Evolutionary conservation across 176 grass and related monocot species (phyloP).

Genomic region (Otatea glauca): DNA sequence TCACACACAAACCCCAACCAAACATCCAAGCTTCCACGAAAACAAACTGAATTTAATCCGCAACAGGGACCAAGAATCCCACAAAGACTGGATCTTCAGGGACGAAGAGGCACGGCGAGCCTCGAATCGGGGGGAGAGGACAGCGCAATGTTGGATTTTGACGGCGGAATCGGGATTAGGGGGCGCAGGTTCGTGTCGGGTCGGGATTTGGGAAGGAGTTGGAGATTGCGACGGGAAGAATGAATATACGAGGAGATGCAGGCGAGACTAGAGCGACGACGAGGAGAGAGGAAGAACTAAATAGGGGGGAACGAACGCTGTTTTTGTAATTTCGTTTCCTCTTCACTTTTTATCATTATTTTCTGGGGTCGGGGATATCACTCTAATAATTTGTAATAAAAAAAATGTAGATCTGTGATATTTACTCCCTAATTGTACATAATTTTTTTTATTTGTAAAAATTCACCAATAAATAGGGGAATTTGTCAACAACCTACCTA

Average conservation of each 20-base stretch:
- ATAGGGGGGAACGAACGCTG: neutral
- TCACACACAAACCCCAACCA: neutral
- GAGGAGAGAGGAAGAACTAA: constrained; percentile 33
- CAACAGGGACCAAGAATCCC: constrained; percentile 26
- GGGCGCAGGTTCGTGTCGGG: constrained; percentile 36
- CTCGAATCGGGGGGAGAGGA: constrained; percentile 10
- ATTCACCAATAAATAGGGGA: too few relatives aligned
- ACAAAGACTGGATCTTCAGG: neutral
- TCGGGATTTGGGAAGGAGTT: constrained; percentile 40
- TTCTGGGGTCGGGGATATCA: neutral
- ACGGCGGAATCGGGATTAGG: constrained; percentile 21
- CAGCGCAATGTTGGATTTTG: constrained; percentile 37
- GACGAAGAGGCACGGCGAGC: constrained; percentile 21
- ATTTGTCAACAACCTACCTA: too few relatives aligned
- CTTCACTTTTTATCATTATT: neutral
- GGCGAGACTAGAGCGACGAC: constrained; percentile 2
- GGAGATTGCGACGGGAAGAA: constrained; percentile 51
- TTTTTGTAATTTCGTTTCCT: neutral
- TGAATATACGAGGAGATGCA: constrained; percentile 60
- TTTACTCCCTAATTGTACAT: too few relatives aligned
- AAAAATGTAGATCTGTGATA: too few relatives aligned
- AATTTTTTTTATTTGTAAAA: too few relatives aligned
- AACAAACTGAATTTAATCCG: neutral
- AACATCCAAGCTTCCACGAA: neutral
- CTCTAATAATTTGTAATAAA: too few relatives aligned